These are phyloP conservation scores for Penicillium atrosanguineum DNA, from an alignment of 495 filamentous ascomycete genomes.

Conservation along the genomic window DNA sequence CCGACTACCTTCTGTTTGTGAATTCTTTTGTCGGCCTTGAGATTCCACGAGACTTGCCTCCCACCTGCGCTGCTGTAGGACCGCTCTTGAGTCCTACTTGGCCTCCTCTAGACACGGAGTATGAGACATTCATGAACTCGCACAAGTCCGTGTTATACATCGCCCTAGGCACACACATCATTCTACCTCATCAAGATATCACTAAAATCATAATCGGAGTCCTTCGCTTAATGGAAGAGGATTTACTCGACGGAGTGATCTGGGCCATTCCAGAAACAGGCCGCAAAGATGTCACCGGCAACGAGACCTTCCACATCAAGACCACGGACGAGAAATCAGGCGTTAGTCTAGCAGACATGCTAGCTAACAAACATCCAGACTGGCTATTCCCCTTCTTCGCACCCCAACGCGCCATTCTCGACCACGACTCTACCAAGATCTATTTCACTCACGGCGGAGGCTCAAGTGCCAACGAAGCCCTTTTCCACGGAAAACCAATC, in stretches of 20 bases:
- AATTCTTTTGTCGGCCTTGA: conserved; percentile 44
- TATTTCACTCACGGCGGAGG: conserved; percentile 6
- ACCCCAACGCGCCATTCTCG: conserved; percentile 17
- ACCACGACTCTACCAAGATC: conserved; percentile 7
- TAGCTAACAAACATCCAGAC: conserved; percentile 21
- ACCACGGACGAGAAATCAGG: not conserved
- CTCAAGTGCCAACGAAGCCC: conserved; percentile 35
- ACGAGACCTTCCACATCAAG: not conserved
- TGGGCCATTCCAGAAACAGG: not conserved
- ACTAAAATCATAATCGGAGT: no score
- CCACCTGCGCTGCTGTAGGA: conserved; percentile 29
- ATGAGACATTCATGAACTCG: conserved; percentile 17
- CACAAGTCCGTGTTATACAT: conserved; percentile 32
- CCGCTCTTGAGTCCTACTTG: conserved; percentile 32
- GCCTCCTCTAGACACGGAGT: conserved; percentile 19
- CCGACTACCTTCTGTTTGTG: conserved; percentile 38
- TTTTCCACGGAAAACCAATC: conserved; percentile 34
- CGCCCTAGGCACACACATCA: conserved; percentile 38
- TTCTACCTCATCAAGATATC: conserved; percentile 18
- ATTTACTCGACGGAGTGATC: not conserved
- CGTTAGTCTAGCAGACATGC: conserved; percentile 14
- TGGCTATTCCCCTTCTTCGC: conserved; percentile 6
- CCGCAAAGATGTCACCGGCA: not conserved
- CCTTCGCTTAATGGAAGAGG: no score
- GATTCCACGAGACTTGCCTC: conserved; percentile 36